Evolutionary conservation across 192 early-diverging fungal species (phyloP).

Genomic region (Coemansia aciculifera): DNA sequence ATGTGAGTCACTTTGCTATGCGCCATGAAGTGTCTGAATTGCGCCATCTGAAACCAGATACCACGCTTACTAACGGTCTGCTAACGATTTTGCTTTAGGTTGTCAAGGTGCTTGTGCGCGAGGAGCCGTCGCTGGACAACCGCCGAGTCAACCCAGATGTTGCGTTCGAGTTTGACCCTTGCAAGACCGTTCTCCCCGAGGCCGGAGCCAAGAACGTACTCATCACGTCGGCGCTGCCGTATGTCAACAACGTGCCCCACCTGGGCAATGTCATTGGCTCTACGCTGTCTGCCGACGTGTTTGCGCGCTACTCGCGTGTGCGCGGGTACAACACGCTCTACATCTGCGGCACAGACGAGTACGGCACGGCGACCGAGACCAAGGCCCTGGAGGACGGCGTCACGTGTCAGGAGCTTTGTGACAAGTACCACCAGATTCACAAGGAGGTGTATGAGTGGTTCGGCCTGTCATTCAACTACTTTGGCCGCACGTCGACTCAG

Average conservation of each 20-base stretch:
- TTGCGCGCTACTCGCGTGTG: slow-evolving; percentile 87
- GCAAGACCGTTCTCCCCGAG: slow-evolving; percentile 34
- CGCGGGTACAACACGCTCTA: slow-evolving; percentile 89
- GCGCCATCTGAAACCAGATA: neutral
- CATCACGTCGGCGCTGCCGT: slow-evolving; percentile 95
- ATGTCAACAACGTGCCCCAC: slow-evolving; percentile 99
- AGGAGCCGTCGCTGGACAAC: slow-evolving; percentile 44
- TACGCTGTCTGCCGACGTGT: slow-evolving; percentile 95
- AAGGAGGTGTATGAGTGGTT: slow-evolving; percentile 93
- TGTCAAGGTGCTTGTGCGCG: slow-evolving; percentile 48
- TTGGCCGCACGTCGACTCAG: slow-evolving; percentile 90
- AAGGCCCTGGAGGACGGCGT: slow-evolving; percentile 93
- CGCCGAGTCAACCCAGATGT: slow-evolving; percentile 39
- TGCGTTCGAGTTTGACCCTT: slow-evolving; percentile 31
- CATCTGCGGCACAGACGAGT: slow-evolving; percentile 98
- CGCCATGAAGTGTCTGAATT: neutral
- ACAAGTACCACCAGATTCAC: slow-evolving; percentile 93
- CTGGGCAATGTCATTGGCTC: slow-evolving; percentile 99
- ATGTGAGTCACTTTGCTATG: slow-evolving; percentile 42
- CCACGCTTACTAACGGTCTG: neutral
- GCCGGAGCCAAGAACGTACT: slow-evolving; percentile 76
- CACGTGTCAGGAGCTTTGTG: slow-evolving; percentile 89
- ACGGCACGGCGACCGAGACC: slow-evolving; percentile 98
- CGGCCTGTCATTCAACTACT: slow-evolving; percentile 88
- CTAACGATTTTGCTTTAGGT: slow-evolving; percentile 21